Conservation (phyloP, 1,284 basidiomycete genomes). For the Moesziomyces parantarcticus region DNA sequence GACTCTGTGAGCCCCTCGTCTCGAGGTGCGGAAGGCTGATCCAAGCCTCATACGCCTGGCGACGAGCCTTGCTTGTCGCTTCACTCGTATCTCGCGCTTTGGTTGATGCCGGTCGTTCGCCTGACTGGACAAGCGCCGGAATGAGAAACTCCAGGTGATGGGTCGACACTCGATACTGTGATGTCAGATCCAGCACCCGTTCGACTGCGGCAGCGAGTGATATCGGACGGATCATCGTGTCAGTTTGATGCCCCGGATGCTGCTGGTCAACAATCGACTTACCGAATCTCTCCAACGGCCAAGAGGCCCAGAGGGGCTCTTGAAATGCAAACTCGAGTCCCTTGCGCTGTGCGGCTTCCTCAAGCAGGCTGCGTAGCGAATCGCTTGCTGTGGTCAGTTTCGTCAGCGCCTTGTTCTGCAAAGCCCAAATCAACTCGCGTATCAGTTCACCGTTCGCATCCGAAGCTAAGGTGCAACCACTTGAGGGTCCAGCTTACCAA, state of each 20-base stretch:
- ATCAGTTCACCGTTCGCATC: neutral
- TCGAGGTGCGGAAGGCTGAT: conserved; percentile 52
- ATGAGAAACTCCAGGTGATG: conserved; percentile 33
- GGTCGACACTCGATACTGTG: conserved; percentile 43
- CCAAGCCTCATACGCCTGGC: conserved; percentile 45
- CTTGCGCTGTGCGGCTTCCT: conserved; percentile 47
- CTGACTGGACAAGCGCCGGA: conserved; percentile 35
- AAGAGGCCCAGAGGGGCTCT: conserved; percentile 59
- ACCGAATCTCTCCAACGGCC: conserved; percentile 61
- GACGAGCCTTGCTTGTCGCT: conserved; percentile 18
- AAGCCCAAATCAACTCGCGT: neutral
- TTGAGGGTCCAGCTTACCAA: conserved; percentile 30
- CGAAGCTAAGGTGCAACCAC: neutral
- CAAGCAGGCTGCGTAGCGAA: conserved; percentile 28
- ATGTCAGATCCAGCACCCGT: conserved; percentile 16
- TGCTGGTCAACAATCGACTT: neutral
- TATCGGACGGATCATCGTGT: no score
- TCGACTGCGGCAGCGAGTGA: conserved; percentile 7
- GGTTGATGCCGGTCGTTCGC: conserved; percentile 19
- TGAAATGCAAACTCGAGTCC: conserved; percentile 46
- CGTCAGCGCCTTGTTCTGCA: conserved; percentile 37
- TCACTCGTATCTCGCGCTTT: conserved; percentile 5
- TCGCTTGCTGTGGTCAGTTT: conserved; percentile 45
- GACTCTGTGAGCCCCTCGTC: conserved; percentile 41
- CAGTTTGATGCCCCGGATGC: no score